Percentiles rank a stretch among this genome's conserved stretches.
phyloP scores from a whole-genome alignment of 208 protist species.

The Leishmania tropica region DNA sequence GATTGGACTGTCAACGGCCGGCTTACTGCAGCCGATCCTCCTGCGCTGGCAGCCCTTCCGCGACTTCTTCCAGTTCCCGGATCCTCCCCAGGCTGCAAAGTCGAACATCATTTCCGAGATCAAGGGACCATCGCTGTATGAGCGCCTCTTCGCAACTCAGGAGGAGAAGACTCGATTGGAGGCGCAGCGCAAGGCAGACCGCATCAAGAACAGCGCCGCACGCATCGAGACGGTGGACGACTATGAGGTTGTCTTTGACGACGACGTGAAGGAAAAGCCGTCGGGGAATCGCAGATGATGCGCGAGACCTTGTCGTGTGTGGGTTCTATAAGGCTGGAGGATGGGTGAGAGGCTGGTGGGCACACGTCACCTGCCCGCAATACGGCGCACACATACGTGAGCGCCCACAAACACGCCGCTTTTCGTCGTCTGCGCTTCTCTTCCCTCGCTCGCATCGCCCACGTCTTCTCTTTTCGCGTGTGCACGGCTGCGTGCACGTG shows the following conservation, averaged over 20 bases:
- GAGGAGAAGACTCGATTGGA: conserved; percentile 60
- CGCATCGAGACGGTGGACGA: conserved; percentile 75
- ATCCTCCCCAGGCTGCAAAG: conserved; percentile 77
- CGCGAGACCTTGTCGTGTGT: neutral
- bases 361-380: neutral
- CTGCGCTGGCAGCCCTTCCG: conserved; percentile 88
- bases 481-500: neutral
- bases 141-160: conserved; percentile 69
- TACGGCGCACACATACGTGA: neutral
- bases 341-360: neutral
- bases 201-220: conserved; percentile 38
- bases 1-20: conserved; percentile 83
- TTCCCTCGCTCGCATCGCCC: neutral
- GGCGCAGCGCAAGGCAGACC: conserved; percentile 44
- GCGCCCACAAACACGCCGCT: neutral
- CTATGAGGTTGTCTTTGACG: conserved; percentile 78
- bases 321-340: neutral
- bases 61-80: conserved; percentile 81
- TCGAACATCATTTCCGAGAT: conserved; percentile 64
- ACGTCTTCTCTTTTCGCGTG: neutral
- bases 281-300: neutral
- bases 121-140: conserved; percentile 69
- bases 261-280: conserved; percentile 14
- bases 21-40: conserved; percentile 83
- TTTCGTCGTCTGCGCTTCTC: neutral